Percentiles rank a stretch among this genome's conserved stretches.
Evolutionary conservation across 306 rosid species (phyloP).

Genomic region (Cucurbita moschata): DNA sequence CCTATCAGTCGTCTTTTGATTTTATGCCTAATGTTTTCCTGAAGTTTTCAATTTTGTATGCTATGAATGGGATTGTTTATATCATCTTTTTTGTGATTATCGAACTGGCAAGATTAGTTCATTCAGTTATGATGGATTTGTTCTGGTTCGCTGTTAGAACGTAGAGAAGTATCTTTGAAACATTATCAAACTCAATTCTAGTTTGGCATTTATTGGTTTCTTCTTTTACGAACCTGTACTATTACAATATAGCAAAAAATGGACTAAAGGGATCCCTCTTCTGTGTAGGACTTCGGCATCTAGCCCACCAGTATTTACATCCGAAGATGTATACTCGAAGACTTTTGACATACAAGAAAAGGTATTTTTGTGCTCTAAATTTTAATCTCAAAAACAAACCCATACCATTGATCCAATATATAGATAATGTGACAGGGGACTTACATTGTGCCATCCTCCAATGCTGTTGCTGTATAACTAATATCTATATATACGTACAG

Average conservation of each 20-base stretch:
- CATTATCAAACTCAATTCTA: background rate
- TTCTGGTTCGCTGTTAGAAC: background rate
- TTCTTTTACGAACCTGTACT: background rate
- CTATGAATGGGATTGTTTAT: no score
- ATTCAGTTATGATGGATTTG: background rate
- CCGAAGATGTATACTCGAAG: constrained; percentile 62
- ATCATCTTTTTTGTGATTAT: background rate
- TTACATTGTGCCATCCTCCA: background rate
- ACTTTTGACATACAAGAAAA: constrained; percentile 48
- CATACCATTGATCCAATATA: background rate
- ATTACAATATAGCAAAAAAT: background rate
- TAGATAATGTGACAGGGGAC: background rate
- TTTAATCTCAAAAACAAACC: background rate
- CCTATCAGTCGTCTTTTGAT: background rate
- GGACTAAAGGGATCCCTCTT: background rate
- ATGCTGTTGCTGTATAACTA: background rate
- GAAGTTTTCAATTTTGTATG: background rate
- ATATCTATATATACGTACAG: constrained; percentile 10
- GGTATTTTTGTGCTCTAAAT: constrained; percentile 25
- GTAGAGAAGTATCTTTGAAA: background rate
- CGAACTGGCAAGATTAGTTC: background rate
- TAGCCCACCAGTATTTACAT: constrained; percentile 61
- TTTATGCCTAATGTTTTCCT: background rate
- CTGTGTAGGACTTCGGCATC: constrained; percentile 42
- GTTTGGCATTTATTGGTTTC: no score